A percentile compares a stretch with the other conserved stretches of the same genome.
phyloP scores from a whole-genome alignment of 495 filamentous ascomycete genomes.

The Friedmanniomyces simplex region DNA sequence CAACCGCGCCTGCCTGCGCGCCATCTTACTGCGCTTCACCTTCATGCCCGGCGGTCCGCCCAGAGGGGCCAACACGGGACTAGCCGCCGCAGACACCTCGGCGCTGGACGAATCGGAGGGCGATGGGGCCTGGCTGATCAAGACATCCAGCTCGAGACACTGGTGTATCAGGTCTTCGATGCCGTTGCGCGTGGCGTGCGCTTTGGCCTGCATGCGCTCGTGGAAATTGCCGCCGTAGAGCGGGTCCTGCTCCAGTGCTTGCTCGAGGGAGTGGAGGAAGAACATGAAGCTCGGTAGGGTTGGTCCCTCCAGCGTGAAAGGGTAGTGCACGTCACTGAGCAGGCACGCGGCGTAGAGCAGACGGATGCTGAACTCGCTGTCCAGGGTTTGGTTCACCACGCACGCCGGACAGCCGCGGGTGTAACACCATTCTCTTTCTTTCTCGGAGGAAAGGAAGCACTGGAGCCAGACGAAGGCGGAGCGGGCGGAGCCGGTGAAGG shows the following conservation, averaged over 20 bases:
- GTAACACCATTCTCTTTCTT: constrained; percentile 50
- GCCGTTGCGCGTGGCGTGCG: constrained; percentile 39
- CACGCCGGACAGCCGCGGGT: constrained; percentile 49
- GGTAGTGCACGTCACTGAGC: constrained; percentile 37
- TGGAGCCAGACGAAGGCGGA: constrained; percentile 52
- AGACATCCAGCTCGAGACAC: constrained; percentile 38
- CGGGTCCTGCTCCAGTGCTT: constrained; percentile 43
- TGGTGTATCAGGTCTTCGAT: constrained; percentile 46
- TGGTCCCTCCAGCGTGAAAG: constrained; percentile 19
- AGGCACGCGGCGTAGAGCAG: constrained; percentile 46
- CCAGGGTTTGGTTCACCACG: constrained; percentile 42
- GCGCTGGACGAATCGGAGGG: constrained; percentile 1
- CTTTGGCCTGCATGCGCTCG: constrained; percentile 44
- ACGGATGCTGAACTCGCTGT: constrained; percentile 50
- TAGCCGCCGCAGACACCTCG: not conserved
- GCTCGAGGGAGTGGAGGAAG: constrained; percentile 44
- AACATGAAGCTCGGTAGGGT: constrained; percentile 40
- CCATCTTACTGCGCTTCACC: constrained; percentile 18
- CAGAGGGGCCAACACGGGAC: constrained; percentile 3
- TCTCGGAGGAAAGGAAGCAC: constrained; percentile 41
- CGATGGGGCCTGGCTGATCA: constrained; percentile 11
- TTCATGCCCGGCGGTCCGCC: constrained; percentile 9
- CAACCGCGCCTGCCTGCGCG: constrained; percentile 15
- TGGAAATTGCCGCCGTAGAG: constrained; percentile 50
- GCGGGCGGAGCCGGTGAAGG: constrained; percentile 47